Percentiles rank a stretch among this genome's conserved stretches.
phyloP scores from a whole-genome alignment of 306 rosid genomes.

The Dalbergia cultrata region DNA sequence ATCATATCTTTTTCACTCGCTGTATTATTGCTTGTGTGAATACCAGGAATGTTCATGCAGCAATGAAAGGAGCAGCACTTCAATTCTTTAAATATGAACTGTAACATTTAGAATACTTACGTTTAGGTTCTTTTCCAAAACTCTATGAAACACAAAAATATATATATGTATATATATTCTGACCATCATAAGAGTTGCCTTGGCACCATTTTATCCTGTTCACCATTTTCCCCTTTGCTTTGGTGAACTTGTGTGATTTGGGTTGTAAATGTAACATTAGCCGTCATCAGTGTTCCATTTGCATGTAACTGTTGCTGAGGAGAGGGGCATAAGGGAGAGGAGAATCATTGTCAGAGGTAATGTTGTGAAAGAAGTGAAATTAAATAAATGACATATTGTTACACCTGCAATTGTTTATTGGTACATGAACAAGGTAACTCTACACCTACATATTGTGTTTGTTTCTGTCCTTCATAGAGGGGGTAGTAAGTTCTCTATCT shows the following conservation, averaged over 20 bases:
- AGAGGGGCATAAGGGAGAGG: not conserved
- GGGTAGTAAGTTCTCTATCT: too few species aligned
- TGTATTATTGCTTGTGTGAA: conserved; percentile 5
- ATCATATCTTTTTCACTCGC: not conserved
- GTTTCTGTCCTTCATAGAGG: too few species aligned
- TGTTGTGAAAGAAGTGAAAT: not conserved
- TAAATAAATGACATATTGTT: not conserved
- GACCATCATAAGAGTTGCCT: conserved; percentile 48
- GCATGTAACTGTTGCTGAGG: not conserved
- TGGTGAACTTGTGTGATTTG: conserved; percentile 42
- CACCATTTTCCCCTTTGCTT: conserved; percentile 4
- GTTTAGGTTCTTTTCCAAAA: not conserved
- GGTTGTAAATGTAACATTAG: conserved; percentile 20
- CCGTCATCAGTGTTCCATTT: conserved; percentile 25
- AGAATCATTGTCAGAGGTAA: not conserved
- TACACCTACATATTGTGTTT: too few species aligned
- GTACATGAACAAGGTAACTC: too few species aligned
- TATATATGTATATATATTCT: not conserved
- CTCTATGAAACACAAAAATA: conserved; percentile 25
- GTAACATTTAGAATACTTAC: conserved; percentile 1
- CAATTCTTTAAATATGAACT: conserved; percentile 1
- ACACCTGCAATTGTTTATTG: too few species aligned
- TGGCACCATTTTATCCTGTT: too few species aligned
- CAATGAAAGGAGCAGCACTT: not conserved
- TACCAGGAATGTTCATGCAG: not conserved